phyloP scores from a whole-genome alignment of 2,329 filamentous ascomycete genomes.

The Alternaria solani region DNA sequence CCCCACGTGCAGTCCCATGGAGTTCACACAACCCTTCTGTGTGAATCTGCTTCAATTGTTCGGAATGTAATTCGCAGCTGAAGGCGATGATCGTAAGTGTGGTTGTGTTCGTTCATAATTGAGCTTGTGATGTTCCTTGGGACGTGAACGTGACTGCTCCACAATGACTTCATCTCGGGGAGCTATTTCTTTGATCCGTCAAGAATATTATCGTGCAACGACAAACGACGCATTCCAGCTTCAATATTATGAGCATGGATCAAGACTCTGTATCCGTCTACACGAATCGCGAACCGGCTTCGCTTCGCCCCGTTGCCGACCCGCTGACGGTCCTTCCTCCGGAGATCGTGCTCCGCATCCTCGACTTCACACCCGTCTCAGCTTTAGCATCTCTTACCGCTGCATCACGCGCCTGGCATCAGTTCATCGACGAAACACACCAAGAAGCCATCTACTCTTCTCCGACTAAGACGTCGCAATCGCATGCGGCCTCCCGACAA shows the following conservation, averaged over 20 bases:
- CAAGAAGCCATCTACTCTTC: slow-evolving; percentile 13
- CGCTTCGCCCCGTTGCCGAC: not conserved
- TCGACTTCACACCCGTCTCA: slow-evolving; percentile 14
- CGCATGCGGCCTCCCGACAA: not conserved
- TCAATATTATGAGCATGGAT: not conserved
- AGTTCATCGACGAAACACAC: slow-evolving; percentile 15
- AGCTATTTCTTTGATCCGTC: slow-evolving; percentile 6
- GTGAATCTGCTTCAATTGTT: not conserved
- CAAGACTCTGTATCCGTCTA: not conserved
- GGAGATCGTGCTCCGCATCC: slow-evolving; percentile 17
- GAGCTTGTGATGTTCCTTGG: not conserved
- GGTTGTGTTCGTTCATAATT: not conserved
- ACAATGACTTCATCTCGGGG: slow-evolving; percentile 17
- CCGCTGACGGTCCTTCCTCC: slow-evolving; percentile 15
- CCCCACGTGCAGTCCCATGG: not conserved
- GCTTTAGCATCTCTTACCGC: slow-evolving; percentile 7
- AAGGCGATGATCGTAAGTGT: not conserved
- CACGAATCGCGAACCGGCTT: not conserved
- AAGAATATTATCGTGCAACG: not conserved
- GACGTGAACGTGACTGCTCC: slow-evolving; percentile 12
- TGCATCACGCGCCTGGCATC: slow-evolving; percentile 13
- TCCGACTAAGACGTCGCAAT: slow-evolving; percentile 7
- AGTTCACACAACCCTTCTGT: not conserved
- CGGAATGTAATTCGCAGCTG: not conserved
- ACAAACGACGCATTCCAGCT: not conserved